Conservation (phyloP, 164 flowering plant genomes). For the Buxus sempervirens region DNA sequence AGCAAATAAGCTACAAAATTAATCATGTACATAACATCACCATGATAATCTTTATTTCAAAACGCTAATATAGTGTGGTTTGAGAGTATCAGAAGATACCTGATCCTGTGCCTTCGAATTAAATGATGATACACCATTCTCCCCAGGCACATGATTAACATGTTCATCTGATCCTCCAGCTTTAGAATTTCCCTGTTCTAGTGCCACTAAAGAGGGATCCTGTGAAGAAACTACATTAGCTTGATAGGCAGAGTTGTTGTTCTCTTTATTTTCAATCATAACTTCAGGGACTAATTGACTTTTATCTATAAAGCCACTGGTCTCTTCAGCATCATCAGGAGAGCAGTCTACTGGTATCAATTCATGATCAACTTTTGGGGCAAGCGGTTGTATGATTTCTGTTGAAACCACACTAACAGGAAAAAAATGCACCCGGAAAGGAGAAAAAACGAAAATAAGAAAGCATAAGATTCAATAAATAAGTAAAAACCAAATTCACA, state of each 20-base stretch:
- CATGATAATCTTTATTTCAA: not conserved
- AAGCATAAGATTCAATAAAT: not conserved
- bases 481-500: not conserved
- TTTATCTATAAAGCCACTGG: conserved; percentile 27
- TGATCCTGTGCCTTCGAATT: conserved; percentile 13
- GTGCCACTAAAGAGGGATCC: conserved; percentile 12
- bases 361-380: conserved; percentile 21
- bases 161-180: conserved; percentile 20
- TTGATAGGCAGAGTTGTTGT: conserved; percentile 9
- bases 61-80: not conserved
- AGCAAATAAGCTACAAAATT: not conserved
- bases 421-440: not conserved
- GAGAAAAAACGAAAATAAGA: not conserved
- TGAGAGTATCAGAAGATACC: conserved; percentile 22
- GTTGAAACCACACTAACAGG: conserved; percentile 28
- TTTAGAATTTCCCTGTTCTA: conserved; percentile 16
- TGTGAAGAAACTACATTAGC: conserved; percentile 12
- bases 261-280: conserved; percentile 15
- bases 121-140: conserved; percentile 14
- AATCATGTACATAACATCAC: not conserved
- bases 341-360: conserved; percentile 21
- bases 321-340: conserved; percentile 26
- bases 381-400: not conserved
- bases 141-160: conserved; percentile 16
- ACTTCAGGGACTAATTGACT: conserved; percentile 32